A percentile compares a stretch with the other conserved stretches of the same genome.
Conservation (phyloP, 495 filamentous ascomycete species). For the Chaetomidium leptoderma region DNA sequence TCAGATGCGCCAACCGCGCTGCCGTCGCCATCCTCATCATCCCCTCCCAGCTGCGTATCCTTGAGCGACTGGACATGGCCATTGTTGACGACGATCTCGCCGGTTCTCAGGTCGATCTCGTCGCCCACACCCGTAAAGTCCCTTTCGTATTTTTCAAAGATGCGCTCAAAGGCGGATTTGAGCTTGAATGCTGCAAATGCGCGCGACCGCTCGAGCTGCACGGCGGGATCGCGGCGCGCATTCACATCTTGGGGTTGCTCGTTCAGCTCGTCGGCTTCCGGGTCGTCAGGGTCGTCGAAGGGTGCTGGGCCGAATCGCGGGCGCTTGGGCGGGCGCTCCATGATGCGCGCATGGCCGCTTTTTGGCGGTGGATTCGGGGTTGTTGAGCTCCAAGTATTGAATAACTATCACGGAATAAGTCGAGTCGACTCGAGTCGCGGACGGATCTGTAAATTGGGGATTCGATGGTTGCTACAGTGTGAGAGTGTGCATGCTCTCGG, state of each 20-base stretch:
- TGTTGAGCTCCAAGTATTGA: not conserved
- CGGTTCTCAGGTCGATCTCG: slow-evolving; percentile 48
- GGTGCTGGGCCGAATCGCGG: slow-evolving; percentile 43
- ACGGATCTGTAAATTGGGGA: not conserved
- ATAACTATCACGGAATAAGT: too few species aligned
- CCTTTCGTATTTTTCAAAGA: slow-evolving; percentile 81
- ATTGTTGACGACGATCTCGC: slow-evolving; percentile 78
- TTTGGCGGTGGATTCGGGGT: not conserved
- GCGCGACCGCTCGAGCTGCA: slow-evolving; percentile 54
- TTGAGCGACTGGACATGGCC: slow-evolving; percentile 66
- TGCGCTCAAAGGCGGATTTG: slow-evolving; percentile 75
- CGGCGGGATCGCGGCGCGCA: slow-evolving; percentile 43
- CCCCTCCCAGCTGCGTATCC: slow-evolving; percentile 20
- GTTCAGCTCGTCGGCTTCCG: slow-evolving; percentile 41
- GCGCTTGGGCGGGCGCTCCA: slow-evolving; percentile 59
- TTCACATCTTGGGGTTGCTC: slow-evolving; percentile 41
- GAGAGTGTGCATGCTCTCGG: too few species aligned
- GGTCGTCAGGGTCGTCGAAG: slow-evolving; percentile 35
- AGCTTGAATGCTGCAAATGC: slow-evolving; percentile 60
- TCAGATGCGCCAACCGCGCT: slow-evolving; percentile 12
- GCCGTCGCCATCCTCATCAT: slow-evolving; percentile 45
- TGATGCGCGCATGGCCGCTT: slow-evolving; percentile 28
- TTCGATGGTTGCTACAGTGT: slow-evolving; percentile 6
- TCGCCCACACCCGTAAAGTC: slow-evolving; percentile 72
- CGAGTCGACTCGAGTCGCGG: slow-evolving; percentile 1